Conservation (phyloP, 2,329 filamentous ascomycete species). For the Orbilia brochopaga region DNA sequence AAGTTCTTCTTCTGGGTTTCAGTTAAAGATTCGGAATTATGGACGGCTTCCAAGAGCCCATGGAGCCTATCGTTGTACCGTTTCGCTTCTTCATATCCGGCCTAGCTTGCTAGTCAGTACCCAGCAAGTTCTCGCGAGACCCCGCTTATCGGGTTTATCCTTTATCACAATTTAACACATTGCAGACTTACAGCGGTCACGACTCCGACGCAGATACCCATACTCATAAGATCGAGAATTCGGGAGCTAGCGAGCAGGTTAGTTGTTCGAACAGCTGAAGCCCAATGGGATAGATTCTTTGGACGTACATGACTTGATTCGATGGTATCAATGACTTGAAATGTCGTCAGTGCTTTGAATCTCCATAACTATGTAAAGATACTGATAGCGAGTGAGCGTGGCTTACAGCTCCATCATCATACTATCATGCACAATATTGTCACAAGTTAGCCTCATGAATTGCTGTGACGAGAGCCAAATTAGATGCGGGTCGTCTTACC, state of each 20-base stretch:
- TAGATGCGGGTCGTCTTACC: conserved; percentile 5
- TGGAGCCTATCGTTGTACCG: conserved; percentile 86
- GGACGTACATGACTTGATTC: conserved; percentile 44
- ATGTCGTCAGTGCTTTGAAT: neutral
- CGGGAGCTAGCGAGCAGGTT: conserved; percentile 56
- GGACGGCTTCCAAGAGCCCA: conserved; percentile 81
- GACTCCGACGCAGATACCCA: conserved; percentile 85
- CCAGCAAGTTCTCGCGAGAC: neutral
- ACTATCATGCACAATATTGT: conserved; percentile 6
- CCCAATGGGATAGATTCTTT: neutral
- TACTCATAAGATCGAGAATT: conserved; percentile 73
- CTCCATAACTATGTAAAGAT: neutral
- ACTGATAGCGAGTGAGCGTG: conserved; percentile 8
- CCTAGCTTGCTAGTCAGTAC: conserved; percentile 57
- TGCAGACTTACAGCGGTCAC: conserved; percentile 72
- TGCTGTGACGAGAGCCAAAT: neutral
- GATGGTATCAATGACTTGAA: conserved; percentile 43
- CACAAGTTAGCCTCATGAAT: conserved; percentile 63
- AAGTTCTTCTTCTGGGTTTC: conserved; percentile 75
- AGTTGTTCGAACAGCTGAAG: neutral
- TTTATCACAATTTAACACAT: conserved; percentile 1
- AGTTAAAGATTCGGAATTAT: conserved; percentile 66
- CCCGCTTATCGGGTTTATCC: neutral
- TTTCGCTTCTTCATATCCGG: conserved; percentile 86
- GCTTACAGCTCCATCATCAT: conserved; percentile 58